Evolutionary conservation across 257 asterid genomes (phyloP).

Genomic region (Fraxinus americana): DNA sequence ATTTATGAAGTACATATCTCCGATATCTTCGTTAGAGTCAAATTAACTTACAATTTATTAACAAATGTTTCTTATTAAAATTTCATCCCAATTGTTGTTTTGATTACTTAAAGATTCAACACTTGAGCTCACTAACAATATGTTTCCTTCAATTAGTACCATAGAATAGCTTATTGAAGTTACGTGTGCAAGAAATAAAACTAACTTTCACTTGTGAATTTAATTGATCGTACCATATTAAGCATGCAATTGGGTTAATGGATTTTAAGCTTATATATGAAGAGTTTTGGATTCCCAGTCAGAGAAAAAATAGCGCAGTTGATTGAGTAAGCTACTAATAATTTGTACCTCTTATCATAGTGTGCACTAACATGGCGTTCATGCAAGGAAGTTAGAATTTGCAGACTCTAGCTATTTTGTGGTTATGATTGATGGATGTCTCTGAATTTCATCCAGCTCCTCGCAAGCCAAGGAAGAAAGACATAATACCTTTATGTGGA

Average conservation of each 20-base stretch:
- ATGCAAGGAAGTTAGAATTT: background rate
- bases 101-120: background rate
- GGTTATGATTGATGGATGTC: too few species aligned
- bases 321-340: background rate
- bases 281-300: background rate
- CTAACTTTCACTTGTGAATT: background rate
- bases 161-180: background rate
- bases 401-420: background rate
- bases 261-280: background rate
- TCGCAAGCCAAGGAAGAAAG: too few species aligned
- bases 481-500: too few species aligned
- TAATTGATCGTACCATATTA: background rate
- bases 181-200: background rate
- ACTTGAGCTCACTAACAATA: background rate
- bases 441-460: too few species aligned
- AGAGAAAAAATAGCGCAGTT: background rate
- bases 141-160: background rate
- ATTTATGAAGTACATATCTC: too few species aligned
- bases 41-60: background rate
- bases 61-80: background rate
- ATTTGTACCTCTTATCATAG: background rate
- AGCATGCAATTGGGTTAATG: background rate
- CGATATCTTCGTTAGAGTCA: too few species aligned
- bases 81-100: background rate
- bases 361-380: too few species aligned